Evolutionary conservation across 768 basidiomycete species (phyloP), one percentile per base, ranked within the genome.

Genomic region (Hygrocybe coccinea): DNA sequence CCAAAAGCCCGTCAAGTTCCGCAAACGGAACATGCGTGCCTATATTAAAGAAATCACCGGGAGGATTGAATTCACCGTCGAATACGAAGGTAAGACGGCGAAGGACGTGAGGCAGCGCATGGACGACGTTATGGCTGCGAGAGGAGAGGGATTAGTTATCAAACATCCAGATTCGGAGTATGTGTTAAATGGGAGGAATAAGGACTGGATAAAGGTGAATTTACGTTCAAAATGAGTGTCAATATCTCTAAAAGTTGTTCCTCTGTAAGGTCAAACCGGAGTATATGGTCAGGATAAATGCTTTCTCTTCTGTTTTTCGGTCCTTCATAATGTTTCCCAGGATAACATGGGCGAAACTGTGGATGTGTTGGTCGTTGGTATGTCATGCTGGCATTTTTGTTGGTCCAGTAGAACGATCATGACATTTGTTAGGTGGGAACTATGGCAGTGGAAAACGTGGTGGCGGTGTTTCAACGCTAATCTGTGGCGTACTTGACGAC

Each of bases 341-440:
- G 92, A 95, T 61, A 87, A 91, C 57, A 83, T 95, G 80, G 92
- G 91, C 6, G 93, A 97, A 72, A 94, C 89, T 0, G 86, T 95
- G 2, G 95, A 97, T 62, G 83, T 95, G 1, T 72, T 98, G 7
- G 93, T 98, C 21, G 83, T 98, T 34, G 91, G 91, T 86, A 65
- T 59, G 84, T 63, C 29, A 15, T 21, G 19, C 9, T 14, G 34
- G 10, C 15, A 52, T 8, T 37, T 55, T 34, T 9, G 36, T 29
- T 41, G 29, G 39, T 22, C 24, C n/a, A 24, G 53, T 62, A 19
- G 53, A 12, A 36, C 1, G 43, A n/a, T 44, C 48, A n/a, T 44
- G 21, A 35, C n/a, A 44, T n/a, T 17, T 46, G 44, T 19, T 17
- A 91, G 92, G 81, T 55, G 95, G 88, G 1, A 89, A 91, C 64